phyloP scores from a whole-genome alignment of 2,329 filamentous ascomycete species.

The Ophiostoma quercus region DNA sequence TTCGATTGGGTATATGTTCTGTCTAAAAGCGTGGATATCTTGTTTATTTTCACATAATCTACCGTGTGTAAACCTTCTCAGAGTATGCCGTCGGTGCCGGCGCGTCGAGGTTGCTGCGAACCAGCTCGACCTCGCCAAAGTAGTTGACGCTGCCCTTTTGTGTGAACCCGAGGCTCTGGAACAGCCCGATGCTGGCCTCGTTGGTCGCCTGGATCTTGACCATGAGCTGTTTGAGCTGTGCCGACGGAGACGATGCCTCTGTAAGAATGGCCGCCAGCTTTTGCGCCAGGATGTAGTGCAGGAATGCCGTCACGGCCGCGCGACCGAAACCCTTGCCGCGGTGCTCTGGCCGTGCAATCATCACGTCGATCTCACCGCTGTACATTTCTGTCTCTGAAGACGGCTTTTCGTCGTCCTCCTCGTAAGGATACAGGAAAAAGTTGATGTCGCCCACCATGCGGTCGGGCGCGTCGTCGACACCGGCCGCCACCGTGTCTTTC shows the following conservation, averaged over 20 bases:
- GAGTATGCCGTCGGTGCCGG: slow-evolving; percentile 21
- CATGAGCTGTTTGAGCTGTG: slow-evolving; percentile 32
- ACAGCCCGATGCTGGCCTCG: slow-evolving; percentile 46
- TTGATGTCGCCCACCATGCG: slow-evolving; percentile 72
- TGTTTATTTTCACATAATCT: not conserved
- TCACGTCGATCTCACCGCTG: slow-evolving; percentile 73
- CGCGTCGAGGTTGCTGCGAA: slow-evolving; percentile 31
- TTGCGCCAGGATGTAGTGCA: slow-evolving; percentile 57
- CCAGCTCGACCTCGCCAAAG: slow-evolving; percentile 55
- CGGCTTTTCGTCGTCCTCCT: slow-evolving; percentile 46
- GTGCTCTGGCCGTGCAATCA: slow-evolving; percentile 62
- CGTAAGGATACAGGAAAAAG: slow-evolving; percentile 65
- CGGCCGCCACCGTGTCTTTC: slow-evolving; percentile 23
- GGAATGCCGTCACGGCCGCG: slow-evolving; percentile 60
- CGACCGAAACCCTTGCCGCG: slow-evolving; percentile 61
- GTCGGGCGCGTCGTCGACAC: slow-evolving; percentile 48
- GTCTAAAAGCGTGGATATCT: not conserved
- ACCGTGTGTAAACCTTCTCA: slow-evolving; percentile 22
- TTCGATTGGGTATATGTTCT: not conserved
- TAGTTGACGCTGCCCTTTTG: slow-evolving; percentile 52
- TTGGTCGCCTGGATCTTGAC: slow-evolving; percentile 53
- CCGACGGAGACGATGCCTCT: slow-evolving; percentile 40
- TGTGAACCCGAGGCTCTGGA: slow-evolving; percentile 47
- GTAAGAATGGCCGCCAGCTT: slow-evolving; percentile 51
- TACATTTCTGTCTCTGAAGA: slow-evolving; percentile 44